phyloP scores from a whole-genome alignment of 1,284 basidiomycete genomes.

The Trametes versicolor region DNA sequence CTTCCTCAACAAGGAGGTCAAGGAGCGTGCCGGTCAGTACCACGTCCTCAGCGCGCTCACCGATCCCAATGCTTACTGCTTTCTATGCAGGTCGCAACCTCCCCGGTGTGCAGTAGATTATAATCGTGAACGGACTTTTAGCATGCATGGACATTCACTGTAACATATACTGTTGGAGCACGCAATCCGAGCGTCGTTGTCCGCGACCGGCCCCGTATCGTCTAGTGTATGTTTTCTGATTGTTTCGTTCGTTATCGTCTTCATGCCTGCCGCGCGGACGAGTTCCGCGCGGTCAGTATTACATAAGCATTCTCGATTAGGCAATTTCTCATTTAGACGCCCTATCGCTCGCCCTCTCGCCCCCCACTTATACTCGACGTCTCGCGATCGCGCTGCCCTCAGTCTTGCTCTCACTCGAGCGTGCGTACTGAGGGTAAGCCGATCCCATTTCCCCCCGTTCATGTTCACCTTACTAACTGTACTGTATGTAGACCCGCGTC shows the following conservation, averaged over 20 bases:
- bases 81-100: constrained; percentile 37
- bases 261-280: neutral
- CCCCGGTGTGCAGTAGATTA: constrained; percentile 41
- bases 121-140: neutral
- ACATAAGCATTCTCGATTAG: neutral
- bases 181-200: too few relatives aligned
- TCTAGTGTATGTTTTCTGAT: neutral
- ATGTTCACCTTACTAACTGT: neutral
- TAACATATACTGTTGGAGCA: constrained; percentile 1
- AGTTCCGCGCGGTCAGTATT: neutral
- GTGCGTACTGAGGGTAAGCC: neutral
- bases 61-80: neutral
- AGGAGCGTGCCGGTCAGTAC: constrained; percentile 36
- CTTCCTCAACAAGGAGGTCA: constrained; percentile 41
- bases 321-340: neutral
- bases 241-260: neutral
- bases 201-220: too few relatives aligned
- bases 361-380: neutral
- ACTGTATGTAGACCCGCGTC: neutral
- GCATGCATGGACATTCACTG: constrained; percentile 1
- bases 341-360: neutral
- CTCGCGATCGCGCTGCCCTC: neutral
- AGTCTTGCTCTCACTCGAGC: constrained; percentile 1
- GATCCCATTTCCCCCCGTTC: neutral
- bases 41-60: neutral